These are phyloP conservation scores for Parasarocladium wereldwijsianum DNA, from an alignment of 2,329 filamentous ascomycete genomes.

Conservation along the genomic window DNA sequence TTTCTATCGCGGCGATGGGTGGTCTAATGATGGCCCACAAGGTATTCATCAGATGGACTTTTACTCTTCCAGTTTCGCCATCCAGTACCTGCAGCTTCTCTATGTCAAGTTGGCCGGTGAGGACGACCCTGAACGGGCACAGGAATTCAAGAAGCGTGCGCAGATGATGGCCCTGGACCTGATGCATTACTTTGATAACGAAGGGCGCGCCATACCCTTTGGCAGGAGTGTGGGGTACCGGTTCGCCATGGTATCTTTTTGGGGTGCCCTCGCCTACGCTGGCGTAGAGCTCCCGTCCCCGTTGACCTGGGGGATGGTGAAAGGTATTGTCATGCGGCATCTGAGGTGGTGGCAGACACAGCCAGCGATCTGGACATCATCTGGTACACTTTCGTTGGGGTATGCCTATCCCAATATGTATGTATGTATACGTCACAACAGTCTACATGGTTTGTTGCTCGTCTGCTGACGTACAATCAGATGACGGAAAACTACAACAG, in stretches of 20 bases:
- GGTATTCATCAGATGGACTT: constrained; percentile 77
- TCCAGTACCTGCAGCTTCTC: constrained; percentile 64
- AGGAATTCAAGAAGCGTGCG: constrained; percentile 55
- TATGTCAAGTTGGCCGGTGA: constrained; percentile 59
- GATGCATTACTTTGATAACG: constrained; percentile 60
- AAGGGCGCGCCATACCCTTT: constrained; percentile 61
- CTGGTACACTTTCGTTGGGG: constrained; percentile 61
- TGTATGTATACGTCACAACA: constrained; percentile 25
- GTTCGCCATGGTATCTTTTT: constrained; percentile 78
- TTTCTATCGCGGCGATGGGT: constrained; percentile 69
- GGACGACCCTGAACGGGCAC: constrained; percentile 49
- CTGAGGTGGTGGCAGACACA: constrained; percentile 70
- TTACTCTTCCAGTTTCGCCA: constrained; percentile 71
- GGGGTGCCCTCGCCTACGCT: constrained; percentile 64
- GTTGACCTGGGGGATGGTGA: constrained; percentile 65
- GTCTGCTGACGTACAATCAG: constrained; percentile 19
- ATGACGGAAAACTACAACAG: constrained; percentile 77
- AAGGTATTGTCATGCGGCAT: constrained; percentile 59
- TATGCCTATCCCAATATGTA: constrained; percentile 71
- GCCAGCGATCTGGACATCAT: constrained; percentile 57
- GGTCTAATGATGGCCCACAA: constrained; percentile 70
- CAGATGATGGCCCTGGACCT: constrained; percentile 54
- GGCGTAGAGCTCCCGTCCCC: constrained; percentile 58
- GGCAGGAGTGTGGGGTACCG: constrained; percentile 66
- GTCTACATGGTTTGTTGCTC: too few species aligned